Evolutionary conservation across 805 yeast genomes (phyloP), one percentile per base, ranked within the genome.

Genomic region (Maudiozyma serrabonitensis): DNA sequence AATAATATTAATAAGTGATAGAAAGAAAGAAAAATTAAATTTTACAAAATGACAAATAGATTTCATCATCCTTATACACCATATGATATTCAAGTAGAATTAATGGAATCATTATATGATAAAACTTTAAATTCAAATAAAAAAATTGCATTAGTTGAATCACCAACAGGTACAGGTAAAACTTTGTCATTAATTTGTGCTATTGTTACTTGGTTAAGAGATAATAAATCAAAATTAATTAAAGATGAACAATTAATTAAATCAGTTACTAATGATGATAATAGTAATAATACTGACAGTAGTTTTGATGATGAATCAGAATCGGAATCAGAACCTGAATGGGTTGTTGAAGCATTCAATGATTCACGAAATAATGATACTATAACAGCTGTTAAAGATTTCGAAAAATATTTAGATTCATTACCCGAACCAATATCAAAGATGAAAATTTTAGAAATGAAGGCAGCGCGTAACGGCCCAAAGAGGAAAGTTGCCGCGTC

Each of bases 91-190:
- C 98, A 90, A 62, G 41, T 75, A 21, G 76, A 82, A 51, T 75
- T 90, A 55, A 90, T 90, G 97, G 69, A 71, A 31, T 76, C 81
- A 19, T 74, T 91, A n/a, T 84, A 84, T 56, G 76, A 76, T 23
- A 12, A 28, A 2, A 74, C 86, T 1, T 70, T 90, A 16, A 42
- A 50, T 4, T 43, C 48, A 4, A 70, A 72, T 4, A 70, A 73
- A 11, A 87, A 84, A 60, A 71, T 90, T 2, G 95, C 95, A 0
- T 72, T 90, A 1, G 82, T 90, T 59, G 97, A 90, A 62, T 83
- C 93, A 50, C 98, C 98, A 0, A 90, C 98, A 0, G 98, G 98
- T 6, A 87, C 90, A 1, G 97, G 98, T 2, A 90, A 90, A 65
- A 89, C 97, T 0, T 69, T 91, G 2, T 87, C 96, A 0, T 67